Conservation (phyloP, 148 eudicot genomes). For the Rhododendron mucronatum region DNA sequence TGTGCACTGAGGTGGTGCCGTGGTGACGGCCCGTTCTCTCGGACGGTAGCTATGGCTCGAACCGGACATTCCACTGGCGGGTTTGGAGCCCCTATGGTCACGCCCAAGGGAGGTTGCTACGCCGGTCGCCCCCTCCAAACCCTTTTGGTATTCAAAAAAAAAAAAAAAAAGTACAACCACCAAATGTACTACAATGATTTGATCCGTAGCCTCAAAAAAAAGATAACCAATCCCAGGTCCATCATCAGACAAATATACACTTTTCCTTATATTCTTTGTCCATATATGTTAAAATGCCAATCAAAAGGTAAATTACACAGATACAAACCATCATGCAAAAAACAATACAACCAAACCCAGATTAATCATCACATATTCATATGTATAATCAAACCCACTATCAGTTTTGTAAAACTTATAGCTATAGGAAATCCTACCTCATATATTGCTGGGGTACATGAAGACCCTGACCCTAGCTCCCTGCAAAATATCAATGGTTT, state of each 20-base stretch:
- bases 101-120: too few species aligned
- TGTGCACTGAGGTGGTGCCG: too few species aligned
- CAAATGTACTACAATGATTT: background rate
- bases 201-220: background rate
- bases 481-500: constrained; percentile 16
- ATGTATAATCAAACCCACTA: background rate
- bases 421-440: constrained; percentile 17
- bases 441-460: constrained; percentile 55
- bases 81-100: too few species aligned
- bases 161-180: background rate
- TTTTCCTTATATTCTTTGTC: background rate
- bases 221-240: background rate
- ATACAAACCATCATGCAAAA: background rate
- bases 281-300: background rate
- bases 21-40: too few species aligned
- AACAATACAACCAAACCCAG: background rate
- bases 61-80: too few species aligned
- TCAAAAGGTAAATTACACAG: background rate
- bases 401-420: background rate
- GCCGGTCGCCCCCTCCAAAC: too few species aligned
- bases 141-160: too few species aligned
- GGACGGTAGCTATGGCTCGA: too few species aligned
- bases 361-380: background rate
- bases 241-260: background rate
- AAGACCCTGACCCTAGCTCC: constrained; percentile 45